Conservation (phyloP, 1,139 yeast genomes). For the Nakaseomyces sp. region DNA sequence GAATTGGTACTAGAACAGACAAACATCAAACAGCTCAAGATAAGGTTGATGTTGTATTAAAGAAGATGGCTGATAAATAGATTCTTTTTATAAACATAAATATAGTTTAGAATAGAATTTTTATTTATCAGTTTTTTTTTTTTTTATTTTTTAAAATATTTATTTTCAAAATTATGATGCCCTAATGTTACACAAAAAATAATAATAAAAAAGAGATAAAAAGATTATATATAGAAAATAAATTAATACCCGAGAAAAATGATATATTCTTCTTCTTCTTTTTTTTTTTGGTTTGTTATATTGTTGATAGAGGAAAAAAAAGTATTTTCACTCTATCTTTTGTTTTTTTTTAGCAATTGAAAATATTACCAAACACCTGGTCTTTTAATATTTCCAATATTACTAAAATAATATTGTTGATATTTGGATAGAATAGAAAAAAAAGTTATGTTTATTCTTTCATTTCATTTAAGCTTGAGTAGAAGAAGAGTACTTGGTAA, state of each 20-base stretch:
- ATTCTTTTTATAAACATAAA: no score
- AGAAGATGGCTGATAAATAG: conserved; percentile 13
- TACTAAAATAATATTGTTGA: conserved; percentile 12
- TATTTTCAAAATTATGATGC: background rate
- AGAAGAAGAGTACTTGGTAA: conserved; percentile 95
- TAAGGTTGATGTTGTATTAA: conserved; percentile 52
- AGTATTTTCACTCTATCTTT: conserved; percentile 1
- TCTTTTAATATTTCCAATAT: conserved; percentile 2
- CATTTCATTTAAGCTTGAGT: conserved; percentile 33
- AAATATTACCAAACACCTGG: no score
- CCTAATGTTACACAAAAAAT: conserved; percentile 4
- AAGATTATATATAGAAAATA: background rate
- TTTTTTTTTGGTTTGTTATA: no score
- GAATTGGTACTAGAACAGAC: conserved; percentile 73
- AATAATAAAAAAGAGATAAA: background rate
- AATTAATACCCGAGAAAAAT: background rate
- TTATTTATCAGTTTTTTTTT: no score
- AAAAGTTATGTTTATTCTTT: background rate
- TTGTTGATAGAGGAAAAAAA: background rate
- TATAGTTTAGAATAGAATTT: no score
- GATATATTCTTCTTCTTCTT: no score
- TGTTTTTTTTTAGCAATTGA: background rate
- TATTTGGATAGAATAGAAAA: background rate
- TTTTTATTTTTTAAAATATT: background rate
- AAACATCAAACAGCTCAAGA: conserved; percentile 59